Evolutionary conservation across 306 rosid species (phyloP), one percentile per base, ranked within the genome.

Genomic region (Prunus campanulata): DNA sequence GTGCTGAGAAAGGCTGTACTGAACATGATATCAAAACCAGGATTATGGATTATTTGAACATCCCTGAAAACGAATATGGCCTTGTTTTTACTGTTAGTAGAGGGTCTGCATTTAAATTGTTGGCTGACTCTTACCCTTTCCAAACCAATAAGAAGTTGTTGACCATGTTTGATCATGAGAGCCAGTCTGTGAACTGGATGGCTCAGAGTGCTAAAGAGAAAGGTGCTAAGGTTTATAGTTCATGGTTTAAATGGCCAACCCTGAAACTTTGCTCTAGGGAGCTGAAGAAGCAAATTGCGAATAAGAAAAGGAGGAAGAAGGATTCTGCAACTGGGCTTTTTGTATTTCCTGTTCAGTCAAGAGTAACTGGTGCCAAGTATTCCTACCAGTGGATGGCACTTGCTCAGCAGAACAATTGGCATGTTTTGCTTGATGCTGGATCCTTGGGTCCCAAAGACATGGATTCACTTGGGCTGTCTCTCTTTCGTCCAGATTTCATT

Each of bases 161-260:
- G 83, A 95, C 99, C n/a, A 95, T 95, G 99, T 95, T 95, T 50
- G 99, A 95, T 66, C 97, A 95, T n/a, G 99, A 95, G 85, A 95
- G 99, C 81, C 99, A 95, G 83, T 95, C 97, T 44, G 92, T 95
- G 76, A 74, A 87, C 78, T 95, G 97, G 99, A 95, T 95, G 99
- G 97, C 92, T 86, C 97, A 95, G 82, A 80, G 91, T 54, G 99
- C 99, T n/a, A 85, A 86, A 72, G 91, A 87, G 81, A 92, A 88
- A 83, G 99, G 99, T 68, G 99, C 97, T 10, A 95, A 95, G 76
- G 96, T 87, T 70, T 70, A 87, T 30, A 95, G 97, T 75, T 91
- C 99, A 6, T 92, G 97, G 99, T 95, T 89, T 78, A 92, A 91
- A 66, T 95, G 99, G 99, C 99, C 99, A 78, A 95, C 99, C 20